Base-by-base conservation (phyloP, 2,329 filamentous ascomycete species). In the Didymellaceae sp. region DNA sequence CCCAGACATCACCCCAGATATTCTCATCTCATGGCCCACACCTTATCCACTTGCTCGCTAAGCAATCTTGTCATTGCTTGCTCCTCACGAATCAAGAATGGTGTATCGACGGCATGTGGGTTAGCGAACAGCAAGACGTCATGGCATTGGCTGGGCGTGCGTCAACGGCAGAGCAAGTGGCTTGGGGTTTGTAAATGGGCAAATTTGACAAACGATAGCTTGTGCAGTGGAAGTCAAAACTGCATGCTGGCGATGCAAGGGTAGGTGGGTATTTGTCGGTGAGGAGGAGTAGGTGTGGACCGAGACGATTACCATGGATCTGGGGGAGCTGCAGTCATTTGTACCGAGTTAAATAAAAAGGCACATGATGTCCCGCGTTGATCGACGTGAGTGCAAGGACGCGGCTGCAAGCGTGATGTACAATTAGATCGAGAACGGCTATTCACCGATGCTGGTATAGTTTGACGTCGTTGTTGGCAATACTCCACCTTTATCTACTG, bases 121-220 rank as follows among this genome's bases (percentile, higher is more conserved):
- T n/a, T 37, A 35, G 51, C 45, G 30, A 41, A 22, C 34, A 16
- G 25, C 31, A 38, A 28, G 31, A 21, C 37, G 40, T 14, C 35
- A 21, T 45, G 40, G 45, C 30, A 32, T 6, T n/a, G 41, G 32
- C 40, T 50, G 41, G 45, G 45, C 45, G 35, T 50, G 41, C 51
- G 45, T 50, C 45, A 49, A 45, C 18, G 51, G 45, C 24, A 33
- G 7, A 26, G 31, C 35, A 26, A 42, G 50, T 47, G 39, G 44
- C 44, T 53, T 34, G 39, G 25, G 20, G n/a, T 13, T 11, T 14
- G 31, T 16, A 22, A 18, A 35, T 4, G 34, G 35, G 28, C 22
- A 32, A 14, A 34, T 22, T 22, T 46, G 43, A 13, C 38, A 34
- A 33, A 49, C 21, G 17, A 24, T 22, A 9, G 1, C 9, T 17